Conservation (phyloP, 108 stramenopile species). For the Chaetoceros tenuissimus region DNA sequence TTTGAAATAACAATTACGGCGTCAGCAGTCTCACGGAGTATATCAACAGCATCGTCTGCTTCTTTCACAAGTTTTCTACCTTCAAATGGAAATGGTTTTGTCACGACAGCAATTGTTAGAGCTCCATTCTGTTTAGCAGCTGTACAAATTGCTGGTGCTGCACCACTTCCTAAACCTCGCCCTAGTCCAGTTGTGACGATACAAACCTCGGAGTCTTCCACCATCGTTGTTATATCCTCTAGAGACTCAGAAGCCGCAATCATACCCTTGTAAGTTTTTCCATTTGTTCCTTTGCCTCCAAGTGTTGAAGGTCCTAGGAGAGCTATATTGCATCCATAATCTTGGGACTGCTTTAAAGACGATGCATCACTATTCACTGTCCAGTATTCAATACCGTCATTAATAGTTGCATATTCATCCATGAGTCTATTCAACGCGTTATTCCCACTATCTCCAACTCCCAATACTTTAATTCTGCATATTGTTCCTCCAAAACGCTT, state of each 20-base stretch:
- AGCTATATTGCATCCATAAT: not conserved
- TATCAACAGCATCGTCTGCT: slow-evolving; percentile 24
- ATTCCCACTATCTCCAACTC: not conserved
- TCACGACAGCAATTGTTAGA: slow-evolving; percentile 49
- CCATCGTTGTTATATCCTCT: slow-evolving; percentile 25
- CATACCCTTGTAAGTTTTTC: not conserved
- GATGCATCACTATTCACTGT: not conserved
- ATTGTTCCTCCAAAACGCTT: not conserved
- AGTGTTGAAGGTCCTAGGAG: not conserved
- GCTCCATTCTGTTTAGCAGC: slow-evolving; percentile 39
- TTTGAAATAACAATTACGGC: slow-evolving; percentile 54
- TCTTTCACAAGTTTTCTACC: slow-evolving; percentile 33
- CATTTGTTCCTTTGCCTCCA: not conserved
- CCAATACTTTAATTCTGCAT: not conserved
- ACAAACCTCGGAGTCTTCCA: slow-evolving; percentile 39
- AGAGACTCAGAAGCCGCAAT: slow-evolving; percentile 40
- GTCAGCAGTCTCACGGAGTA: slow-evolving; percentile 29
- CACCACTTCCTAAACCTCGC: slow-evolving; percentile 46
- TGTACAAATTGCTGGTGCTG: slow-evolving; percentile 48
- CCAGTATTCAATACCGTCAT: slow-evolving; percentile 4
- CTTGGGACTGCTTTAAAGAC: not conserved
- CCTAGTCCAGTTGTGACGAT: slow-evolving; percentile 50
- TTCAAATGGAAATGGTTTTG: slow-evolving; percentile 63
- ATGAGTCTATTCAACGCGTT: not conserved
- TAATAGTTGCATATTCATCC: not conserved